Evolutionary conservation across 2,329 filamentous ascomycete genomes (phyloP), one percentile per base, ranked within the genome.

Genomic region (Dactylella cylindrospora): DNA sequence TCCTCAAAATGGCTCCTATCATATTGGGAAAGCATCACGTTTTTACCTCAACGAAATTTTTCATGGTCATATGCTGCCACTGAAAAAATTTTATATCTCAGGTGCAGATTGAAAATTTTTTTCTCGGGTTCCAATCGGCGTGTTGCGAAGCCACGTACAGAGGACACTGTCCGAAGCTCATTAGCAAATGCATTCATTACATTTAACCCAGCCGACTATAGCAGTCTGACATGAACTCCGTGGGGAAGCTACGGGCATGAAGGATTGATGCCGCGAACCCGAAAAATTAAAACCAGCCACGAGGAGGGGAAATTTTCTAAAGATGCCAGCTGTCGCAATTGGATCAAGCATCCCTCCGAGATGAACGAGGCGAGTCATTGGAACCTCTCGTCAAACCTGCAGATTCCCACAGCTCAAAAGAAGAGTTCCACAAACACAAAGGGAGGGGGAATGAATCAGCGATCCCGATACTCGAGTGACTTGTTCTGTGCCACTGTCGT

Each of bases 11-110:
- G 19, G 15, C 35, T 40, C 22, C 51, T 44, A 28, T 38, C 43
- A 38, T 36, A 49, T 44, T 43, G 44, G 44, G 44, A 26, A 44
- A 57, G 52, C 28, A 46, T 55, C 52, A 55, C 52, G 52, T 50
- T 57, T 55, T 40, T 35, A 1, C 12, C 28, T 17, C 12, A n/a
- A n/a, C n/a, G n/a, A n/a, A n/a, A n/a, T n/a, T n/a, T n/a, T n/a
- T n/a, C n/a, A n/a, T n/a, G n/a, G n/a, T n/a, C n/a, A n/a, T n/a
- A n/a, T n/a, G n/a, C n/a, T 57, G 52, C 44, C 50, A 57, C 49
- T 17, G 36, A 46, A 57, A 57, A 38, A 31, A 22, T 57, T 57
- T 57, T 39, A n/a, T n/a, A n/a, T n/a, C n/a, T n/a, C n/a, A n/a
- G n/a, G n/a, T n/a, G n/a, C n/a, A n/a, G n/a, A n/a, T n/a, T n/a